phyloP scores from a whole-genome alignment of 257 asterid species.

The Solanum pennellii region DNA sequence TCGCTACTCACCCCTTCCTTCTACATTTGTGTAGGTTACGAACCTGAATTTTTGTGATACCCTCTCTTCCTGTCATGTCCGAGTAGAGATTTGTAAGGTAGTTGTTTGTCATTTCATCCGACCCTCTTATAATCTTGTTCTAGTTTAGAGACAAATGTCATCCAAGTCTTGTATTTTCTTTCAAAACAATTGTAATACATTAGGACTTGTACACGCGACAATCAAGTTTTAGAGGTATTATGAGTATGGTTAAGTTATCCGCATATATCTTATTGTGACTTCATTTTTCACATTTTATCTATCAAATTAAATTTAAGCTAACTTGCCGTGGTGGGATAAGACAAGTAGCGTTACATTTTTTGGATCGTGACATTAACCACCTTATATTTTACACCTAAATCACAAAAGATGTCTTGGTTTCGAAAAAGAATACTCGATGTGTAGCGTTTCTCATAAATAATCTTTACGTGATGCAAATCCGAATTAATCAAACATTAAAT shows the following conservation, averaged over 20 bases:
- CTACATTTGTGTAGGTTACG: neutral
- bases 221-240: no score
- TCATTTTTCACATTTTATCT: neutral
- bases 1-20: neutral
- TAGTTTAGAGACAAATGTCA: no score
- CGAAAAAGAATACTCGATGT: no score
- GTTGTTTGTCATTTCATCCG: neutral
- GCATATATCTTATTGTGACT: neutral
- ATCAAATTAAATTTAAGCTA: no score
- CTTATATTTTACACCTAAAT: neutral
- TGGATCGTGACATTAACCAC: neutral
- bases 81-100: neutral
- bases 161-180: neutral
- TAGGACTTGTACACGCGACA: accelerated
- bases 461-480: neutral
- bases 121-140: no score
- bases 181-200: neutral
- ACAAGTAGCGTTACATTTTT: accelerated
- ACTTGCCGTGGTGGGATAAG: neutral
- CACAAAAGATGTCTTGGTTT: neutral
- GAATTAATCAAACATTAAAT: no score
- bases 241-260: no score
- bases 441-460: neutral
- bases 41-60: neutral
- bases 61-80: neutral